A percentile compares a stretch with the other conserved stretches of the same genome.
Evolutionary conservation across 352 stramenopile genomes (phyloP).

Genomic region (Phytophthora pluvialis): DNA sequence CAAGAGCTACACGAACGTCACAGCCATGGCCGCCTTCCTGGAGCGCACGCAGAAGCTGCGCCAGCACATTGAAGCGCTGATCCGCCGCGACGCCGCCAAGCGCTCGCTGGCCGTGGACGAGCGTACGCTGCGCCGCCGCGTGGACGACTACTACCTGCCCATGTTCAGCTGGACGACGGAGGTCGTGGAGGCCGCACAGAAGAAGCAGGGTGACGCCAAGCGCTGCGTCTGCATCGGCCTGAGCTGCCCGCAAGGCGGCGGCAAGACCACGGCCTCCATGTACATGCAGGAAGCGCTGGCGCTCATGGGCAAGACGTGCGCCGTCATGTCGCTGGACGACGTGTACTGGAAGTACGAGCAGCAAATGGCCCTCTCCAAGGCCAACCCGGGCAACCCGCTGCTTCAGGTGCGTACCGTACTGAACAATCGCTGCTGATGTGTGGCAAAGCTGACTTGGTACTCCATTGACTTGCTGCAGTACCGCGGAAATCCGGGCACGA

Average conservation of each 20-base stretch:
- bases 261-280: slow-evolving; percentile 84
- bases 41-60: slow-evolving; percentile 43
- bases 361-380: slow-evolving; percentile 66
- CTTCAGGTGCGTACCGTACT: slow-evolving; percentile 57
- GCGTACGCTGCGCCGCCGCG: slow-evolving; percentile 46
- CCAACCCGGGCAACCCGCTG: slow-evolving; percentile 70
- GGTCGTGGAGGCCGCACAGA: slow-evolving; percentile 49
- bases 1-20: neutral
- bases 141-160: slow-evolving; percentile 81
- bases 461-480: slow-evolving; percentile 46
- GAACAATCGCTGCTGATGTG: neutral
- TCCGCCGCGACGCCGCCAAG: slow-evolving; percentile 51
- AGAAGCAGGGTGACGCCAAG: slow-evolving; percentile 22
- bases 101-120: slow-evolving; percentile 43
- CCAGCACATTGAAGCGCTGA: slow-evolving; percentile 58
- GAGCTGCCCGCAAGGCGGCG: slow-evolving; percentile 85
- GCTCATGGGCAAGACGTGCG: slow-evolving; percentile 63
- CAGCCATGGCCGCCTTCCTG: slow-evolving; percentile 22
- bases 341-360: slow-evolving; percentile 78
- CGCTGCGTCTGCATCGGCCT: slow-evolving; percentile 77
- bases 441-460: neutral
- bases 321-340: slow-evolving; percentile 84
- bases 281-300: slow-evolving; percentile 71
- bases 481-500: slow-evolving; percentile 83
- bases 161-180: slow-evolving; percentile 78